phyloP scores from a whole-genome alignment of 345 rosid species.

The Erysimum cheiranthoides region DNA sequence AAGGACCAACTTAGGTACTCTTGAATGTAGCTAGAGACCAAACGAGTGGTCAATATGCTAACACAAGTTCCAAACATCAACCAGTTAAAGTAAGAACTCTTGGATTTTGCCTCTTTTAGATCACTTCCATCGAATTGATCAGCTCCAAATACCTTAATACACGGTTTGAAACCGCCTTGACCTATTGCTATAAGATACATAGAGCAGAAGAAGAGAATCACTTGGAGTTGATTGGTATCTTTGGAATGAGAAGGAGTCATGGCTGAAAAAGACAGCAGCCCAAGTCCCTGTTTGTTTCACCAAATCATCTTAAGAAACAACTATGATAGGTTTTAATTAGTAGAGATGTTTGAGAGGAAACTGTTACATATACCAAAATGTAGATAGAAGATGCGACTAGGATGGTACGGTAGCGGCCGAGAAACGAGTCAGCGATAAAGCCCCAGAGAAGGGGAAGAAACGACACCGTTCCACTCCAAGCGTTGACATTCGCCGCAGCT shows the following conservation, averaged over 20 bases:
- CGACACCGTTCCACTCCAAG: constrained; percentile 60
- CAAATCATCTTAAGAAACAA: neutral
- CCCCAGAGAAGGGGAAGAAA: constrained; percentile 67
- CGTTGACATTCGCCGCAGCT: constrained; percentile 70
- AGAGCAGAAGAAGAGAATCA: constrained; percentile 42
- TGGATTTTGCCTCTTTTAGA: constrained; percentile 52
- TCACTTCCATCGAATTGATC: constrained; percentile 71
- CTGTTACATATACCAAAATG: constrained; percentile 46
- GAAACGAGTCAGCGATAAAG: constrained; percentile 67
- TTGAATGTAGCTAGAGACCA: constrained; percentile 64
- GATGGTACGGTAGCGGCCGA: constrained; percentile 69
- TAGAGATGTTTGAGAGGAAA: neutral
- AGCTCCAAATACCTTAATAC: constrained; percentile 84
- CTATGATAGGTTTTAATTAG: neutral
- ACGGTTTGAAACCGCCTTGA: constrained; percentile 66
- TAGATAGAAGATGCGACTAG: constrained; percentile 58
- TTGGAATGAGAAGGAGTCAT: constrained; percentile 27
- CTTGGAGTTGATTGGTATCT: constrained; percentile 38
- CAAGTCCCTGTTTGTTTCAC: constrained; percentile 48
- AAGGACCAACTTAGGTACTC: constrained; percentile 78
- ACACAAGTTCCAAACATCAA: constrained; percentile 64
- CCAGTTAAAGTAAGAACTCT: constrained; percentile 86
- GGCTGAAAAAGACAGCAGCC: constrained; percentile 53
- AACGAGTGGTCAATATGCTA: constrained; percentile 51
- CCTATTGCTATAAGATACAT: constrained; percentile 52